phyloP scores from a whole-genome alignment of 2,329 filamentous ascomycete species.

The Fusarium tricinctum region DNA sequence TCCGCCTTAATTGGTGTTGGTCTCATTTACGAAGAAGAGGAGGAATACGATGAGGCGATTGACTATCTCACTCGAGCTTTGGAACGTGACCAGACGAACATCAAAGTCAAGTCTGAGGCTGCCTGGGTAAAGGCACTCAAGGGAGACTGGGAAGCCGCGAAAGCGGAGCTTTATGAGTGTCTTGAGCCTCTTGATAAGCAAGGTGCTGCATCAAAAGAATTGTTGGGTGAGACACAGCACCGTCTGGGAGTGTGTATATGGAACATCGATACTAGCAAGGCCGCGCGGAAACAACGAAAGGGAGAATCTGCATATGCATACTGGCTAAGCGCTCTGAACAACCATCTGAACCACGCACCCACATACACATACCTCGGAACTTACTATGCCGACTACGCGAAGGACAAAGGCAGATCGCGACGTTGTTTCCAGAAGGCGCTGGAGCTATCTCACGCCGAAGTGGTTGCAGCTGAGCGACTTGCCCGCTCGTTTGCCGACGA shows the following conservation, averaged over 20 bases:
- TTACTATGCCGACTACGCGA: slow-evolving; percentile 92
- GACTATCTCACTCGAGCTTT: slow-evolving; percentile 84
- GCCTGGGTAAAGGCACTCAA: slow-evolving; percentile 92
- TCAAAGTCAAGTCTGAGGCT: slow-evolving; percentile 85
- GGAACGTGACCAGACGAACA: slow-evolving; percentile 78
- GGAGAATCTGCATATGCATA: slow-evolving; percentile 79
- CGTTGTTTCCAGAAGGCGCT: slow-evolving; percentile 97
- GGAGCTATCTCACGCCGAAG: slow-evolving; percentile 88
- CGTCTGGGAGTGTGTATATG: slow-evolving; percentile 89
- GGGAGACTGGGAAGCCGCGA: slow-evolving; percentile 78
- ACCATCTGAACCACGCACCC: slow-evolving; percentile 88
- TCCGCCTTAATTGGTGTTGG: slow-evolving; percentile 90
- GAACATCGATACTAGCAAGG: slow-evolving; percentile 81
- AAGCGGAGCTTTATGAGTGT: slow-evolving; percentile 78
- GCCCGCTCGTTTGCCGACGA: slow-evolving; percentile 89
- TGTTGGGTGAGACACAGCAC: slow-evolving; percentile 89
- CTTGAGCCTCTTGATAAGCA: slow-evolving; percentile 74
- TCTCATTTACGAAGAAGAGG: slow-evolving; percentile 91
- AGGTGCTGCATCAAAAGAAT: slow-evolving; percentile 69
- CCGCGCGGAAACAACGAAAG: slow-evolving; percentile 82
- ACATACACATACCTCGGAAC: slow-evolving; percentile 92
- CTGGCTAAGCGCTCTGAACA: slow-evolving; percentile 87
- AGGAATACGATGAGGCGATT: slow-evolving; percentile 86
- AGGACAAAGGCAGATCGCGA: slow-evolving; percentile 87
- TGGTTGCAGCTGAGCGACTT: slow-evolving; percentile 87